phyloP scores from a whole-genome alignment of 1,139 yeast species.

The Nematodospora anomalae region DNA sequence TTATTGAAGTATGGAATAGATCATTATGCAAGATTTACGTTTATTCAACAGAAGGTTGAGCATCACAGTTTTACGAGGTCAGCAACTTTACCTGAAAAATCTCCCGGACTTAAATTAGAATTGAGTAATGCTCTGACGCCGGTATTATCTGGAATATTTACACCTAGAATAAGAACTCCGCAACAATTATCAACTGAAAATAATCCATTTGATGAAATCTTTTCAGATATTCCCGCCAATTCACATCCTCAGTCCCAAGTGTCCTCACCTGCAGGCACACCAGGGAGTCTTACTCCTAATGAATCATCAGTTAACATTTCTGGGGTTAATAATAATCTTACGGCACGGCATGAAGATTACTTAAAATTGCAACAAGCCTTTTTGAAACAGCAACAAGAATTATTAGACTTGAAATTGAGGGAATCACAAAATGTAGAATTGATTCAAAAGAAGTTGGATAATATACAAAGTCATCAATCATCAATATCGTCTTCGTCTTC shows the following conservation, averaged over 20 bases:
- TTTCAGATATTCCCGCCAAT: constrained; percentile 15
- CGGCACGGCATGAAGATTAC: constrained; percentile 33
- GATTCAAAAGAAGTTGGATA: constrained; percentile 13
- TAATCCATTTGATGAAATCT: constrained; percentile 43
- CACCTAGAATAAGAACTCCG: constrained; percentile 42
- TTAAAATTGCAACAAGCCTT: constrained; percentile 41
- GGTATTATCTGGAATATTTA: constrained; percentile 31
- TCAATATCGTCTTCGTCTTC: background rate
- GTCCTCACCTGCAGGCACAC: constrained; percentile 17
- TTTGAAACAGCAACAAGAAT: constrained; percentile 39
- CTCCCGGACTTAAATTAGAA: constrained; percentile 6
- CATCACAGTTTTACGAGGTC: constrained; percentile 1
- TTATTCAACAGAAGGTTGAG: constrained; percentile 21
- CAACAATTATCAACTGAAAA: constrained; percentile 25
- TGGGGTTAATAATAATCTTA: no score
- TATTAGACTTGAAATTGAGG: constrained; percentile 28
- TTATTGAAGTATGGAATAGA: constrained; percentile 37
- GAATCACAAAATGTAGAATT: constrained; percentile 16
- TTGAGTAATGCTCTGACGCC: constrained; percentile 10
- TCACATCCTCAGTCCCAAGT: constrained; percentile 2
- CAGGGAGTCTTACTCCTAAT: constrained; percentile 16
- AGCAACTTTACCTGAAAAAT: constrained; percentile 1
- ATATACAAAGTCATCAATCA: constrained; percentile 10
- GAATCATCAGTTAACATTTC: constrained; percentile 7
- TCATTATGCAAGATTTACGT: constrained; percentile 35